Evolutionary conservation across 2,329 filamentous ascomycete genomes (phyloP).

Genomic region (Penicillium sp.): DNA sequence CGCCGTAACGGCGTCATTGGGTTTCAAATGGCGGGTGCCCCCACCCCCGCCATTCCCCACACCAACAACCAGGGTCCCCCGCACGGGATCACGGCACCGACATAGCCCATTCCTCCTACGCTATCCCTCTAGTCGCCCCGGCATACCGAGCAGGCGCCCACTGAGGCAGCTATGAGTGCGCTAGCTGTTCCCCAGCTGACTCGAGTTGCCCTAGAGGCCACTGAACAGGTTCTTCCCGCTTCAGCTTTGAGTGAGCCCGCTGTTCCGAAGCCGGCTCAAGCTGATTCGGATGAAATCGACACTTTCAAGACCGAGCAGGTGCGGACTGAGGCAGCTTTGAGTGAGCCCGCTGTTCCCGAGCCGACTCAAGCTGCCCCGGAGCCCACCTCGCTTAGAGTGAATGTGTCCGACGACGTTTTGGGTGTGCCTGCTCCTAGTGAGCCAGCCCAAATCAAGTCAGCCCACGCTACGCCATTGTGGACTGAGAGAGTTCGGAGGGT

Average conservation of each 20-base stretch:
- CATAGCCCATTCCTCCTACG: too few species aligned
- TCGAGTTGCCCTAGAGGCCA: not conserved
- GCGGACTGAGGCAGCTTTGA: not conserved
- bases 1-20: not conserved
- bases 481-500: not conserved
- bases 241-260: not conserved
- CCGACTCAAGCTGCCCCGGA: not conserved
- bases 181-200: not conserved
- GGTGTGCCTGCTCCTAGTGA: slow-evolving; percentile 1
- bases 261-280: not conserved
- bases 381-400: not conserved
- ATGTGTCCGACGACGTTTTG: not conserved
- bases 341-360: not conserved
- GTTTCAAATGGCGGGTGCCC: not conserved
- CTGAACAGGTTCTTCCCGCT: not conserved
- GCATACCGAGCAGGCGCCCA: not conserved
- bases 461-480: not conserved
- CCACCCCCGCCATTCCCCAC: not conserved
- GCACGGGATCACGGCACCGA: too few species aligned
- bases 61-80: too few species aligned
- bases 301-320: not conserved
- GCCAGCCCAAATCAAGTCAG: not conserved
- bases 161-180: not conserved
- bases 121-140: too few species aligned
- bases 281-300: not conserved